Conservation (phyloP, 495 filamentous ascomycete species). For the Hypoxylon intermedium region DNA sequence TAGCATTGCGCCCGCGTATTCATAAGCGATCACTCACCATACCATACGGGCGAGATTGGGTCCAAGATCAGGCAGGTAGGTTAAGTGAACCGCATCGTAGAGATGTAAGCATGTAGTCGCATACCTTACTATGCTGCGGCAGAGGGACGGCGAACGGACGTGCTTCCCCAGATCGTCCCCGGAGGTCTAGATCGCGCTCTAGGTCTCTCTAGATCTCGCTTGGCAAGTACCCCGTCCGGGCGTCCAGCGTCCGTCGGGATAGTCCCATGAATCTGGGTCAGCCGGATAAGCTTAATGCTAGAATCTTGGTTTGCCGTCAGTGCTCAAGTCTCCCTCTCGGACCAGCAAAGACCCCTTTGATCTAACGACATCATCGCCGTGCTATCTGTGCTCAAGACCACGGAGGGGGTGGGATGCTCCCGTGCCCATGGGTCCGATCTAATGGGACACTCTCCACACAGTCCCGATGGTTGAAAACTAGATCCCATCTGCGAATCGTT, state of each 20-base stretch:
- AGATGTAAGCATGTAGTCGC: no score
- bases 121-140: slow-evolving; percentile 12
- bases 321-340: not conserved
- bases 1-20: no score
- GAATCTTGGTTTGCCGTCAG: slow-evolving; percentile 20
- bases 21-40: no score
- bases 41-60: not conserved
- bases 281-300: slow-evolving; percentile 34
- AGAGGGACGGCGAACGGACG: slow-evolving; percentile 14
- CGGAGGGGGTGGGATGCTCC: not conserved
- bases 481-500: not conserved
- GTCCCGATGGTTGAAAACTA: not conserved
- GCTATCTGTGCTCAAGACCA: not conserved
- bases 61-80: not conserved
- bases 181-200: slow-evolving; percentile 38
- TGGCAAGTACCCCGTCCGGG: slow-evolving; percentile 21
- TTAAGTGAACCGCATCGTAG: not conserved
- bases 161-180: slow-evolving; percentile 30
- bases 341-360: slow-evolving; percentile 18
- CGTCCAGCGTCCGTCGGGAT: slow-evolving; percentile 6
- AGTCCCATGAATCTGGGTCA: slow-evolving; percentile 38
- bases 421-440: not conserved
- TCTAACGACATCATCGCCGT: slow-evolving; percentile 21
- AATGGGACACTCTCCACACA: no score
- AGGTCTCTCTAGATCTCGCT: slow-evolving; percentile 39